Base-by-base conservation (phyloP, 352 stramenopile genomes). In the Saprolegnia diclina region DNA sequence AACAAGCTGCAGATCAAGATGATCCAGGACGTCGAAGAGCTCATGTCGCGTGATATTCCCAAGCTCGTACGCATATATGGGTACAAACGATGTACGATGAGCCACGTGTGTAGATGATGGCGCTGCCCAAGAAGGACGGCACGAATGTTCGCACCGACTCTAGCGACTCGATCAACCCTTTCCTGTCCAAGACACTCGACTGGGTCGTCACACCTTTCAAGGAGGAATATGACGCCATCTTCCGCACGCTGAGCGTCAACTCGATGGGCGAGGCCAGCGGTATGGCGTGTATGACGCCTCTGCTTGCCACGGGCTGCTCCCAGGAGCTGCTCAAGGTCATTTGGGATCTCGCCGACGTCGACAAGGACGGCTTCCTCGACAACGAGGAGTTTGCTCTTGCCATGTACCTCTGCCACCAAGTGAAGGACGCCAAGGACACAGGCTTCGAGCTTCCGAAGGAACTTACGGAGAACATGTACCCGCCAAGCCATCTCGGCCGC, bases 1-100 rank as follows among this genome's bases (percentile, higher is more conserved):
- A 81, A 79, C 11, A 93, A 92, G 13, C 75, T 99, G 9, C 97
- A 98, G 76, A 88, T 97, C 65, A 96, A 93, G 40, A 84, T 97
- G 65, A 93, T 99, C 42, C 89, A 97, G 44, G 95, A 99, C 71
- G 98, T 99, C 77, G 97, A 99, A 73, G 96, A 98, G 16, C 81
- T 99, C n/a, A 96, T 99, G 29, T 92, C 91, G 19, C 88, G 94
- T 37, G 97, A 99, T 67, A 99, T 99, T 64, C 96, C 97, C 32
- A 90, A 95, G 57, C 81, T 99, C 29, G 77, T 97, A 57, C 19
- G 26, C 21, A 16, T 2, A 67, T 22, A 24, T 29, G 3, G 53
- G 11, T 6, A 5, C 29, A 21, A 10, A 10, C 21, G 56, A 65
- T 64, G 35, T 22, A 46, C 40, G 19, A 35, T 35, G 35, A 64